Base-by-base conservation (phyloP, 495 filamentous ascomycete genomes). In the Talaromyces adpressus region DNA sequence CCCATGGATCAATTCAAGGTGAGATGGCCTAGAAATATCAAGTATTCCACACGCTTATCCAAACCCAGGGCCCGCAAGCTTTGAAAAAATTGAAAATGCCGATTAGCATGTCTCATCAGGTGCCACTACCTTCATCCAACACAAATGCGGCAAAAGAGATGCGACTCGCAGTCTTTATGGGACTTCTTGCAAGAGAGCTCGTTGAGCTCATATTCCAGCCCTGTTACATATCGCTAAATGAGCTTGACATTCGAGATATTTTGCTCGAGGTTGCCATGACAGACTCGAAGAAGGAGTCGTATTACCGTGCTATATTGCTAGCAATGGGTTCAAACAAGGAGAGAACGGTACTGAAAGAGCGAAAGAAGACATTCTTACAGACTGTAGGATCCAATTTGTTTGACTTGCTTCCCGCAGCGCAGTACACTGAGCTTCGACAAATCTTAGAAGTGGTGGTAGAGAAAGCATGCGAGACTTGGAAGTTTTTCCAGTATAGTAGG, bases 151-250 rank as follows among this genome's bases (percentile, higher is more conserved):
- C 69, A 45, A 71, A 71, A 59, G 58, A 61, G 16, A 69, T 71
- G 66, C 70, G 70, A 1, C 64, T 70, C 20, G 65, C 63, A 16
- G 59, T 72, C 25, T 66, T 66, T 16, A 49, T 74, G 25, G 67
- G 64, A 39, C 65, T 74, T 51, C 63, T 74, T 11, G 68, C 67
- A 4, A 66, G 68, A 41, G 59, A 71, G 52, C 67, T 72, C 29
- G 64, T 67, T 59, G 60, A 62, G 36, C n/a, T 67, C 16, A 70
- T 74, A 16, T 71, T 72, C 66, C 66, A 70, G 32, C 72, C 68
- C 0, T 68, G 56, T 36, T 70, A 72, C 58, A 29, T 67, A 61
- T 45, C 66, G 4, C 52, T 52, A 25, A 63, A 29, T 20, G 34
- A 51, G 30, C 59, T 29, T 59, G 6, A 65, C 11, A 63, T 71